Percentiles rank a stretch among this genome's conserved stretches.
Conservation (phyloP, 441 rosid genomes). For the Erodium chrysanthum region DNA sequence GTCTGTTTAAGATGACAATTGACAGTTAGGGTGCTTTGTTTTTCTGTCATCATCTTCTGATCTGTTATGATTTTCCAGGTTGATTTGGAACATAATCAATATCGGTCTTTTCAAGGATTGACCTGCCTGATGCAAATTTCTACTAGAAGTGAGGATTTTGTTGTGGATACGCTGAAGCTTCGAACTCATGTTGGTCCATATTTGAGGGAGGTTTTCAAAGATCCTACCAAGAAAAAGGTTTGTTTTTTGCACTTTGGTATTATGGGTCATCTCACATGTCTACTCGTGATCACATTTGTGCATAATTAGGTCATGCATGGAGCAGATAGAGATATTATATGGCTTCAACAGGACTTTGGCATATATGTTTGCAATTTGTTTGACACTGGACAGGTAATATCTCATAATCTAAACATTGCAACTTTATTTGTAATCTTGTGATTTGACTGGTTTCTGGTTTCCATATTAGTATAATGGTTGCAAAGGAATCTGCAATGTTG, state of each 20-base stretch:
- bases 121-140: slow-evolving; percentile 96
- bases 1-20: background rate
- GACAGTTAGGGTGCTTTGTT: slow-evolving; percentile 5
- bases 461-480: background rate
- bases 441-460: background rate
- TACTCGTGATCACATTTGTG: slow-evolving; percentile 17
- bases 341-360: slow-evolving; percentile 97
- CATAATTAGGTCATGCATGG: slow-evolving; percentile 85
- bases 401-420: background rate
- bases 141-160: slow-evolving; percentile 78
- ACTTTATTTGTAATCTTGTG: background rate
- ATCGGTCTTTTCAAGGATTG: slow-evolving; percentile 90
- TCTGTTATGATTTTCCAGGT: slow-evolving; percentile 38
- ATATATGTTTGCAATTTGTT: slow-evolving; percentile 89
- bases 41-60: background rate
- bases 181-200: slow-evolving; percentile 70
- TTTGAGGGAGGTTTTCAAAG: slow-evolving; percentile 78
- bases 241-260: background rate
- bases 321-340: slow-evolving; percentile 83
- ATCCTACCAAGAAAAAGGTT: slow-evolving; percentile 85
- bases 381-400: slow-evolving; percentile 90
- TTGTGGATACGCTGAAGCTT: slow-evolving; percentile 79
- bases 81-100: slow-evolving; percentile 93
- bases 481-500: background rate
- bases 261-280: slow-evolving; percentile 10